Conservation (phyloP, 1,139 yeast species). For the Kodamaea suecica region DNA sequence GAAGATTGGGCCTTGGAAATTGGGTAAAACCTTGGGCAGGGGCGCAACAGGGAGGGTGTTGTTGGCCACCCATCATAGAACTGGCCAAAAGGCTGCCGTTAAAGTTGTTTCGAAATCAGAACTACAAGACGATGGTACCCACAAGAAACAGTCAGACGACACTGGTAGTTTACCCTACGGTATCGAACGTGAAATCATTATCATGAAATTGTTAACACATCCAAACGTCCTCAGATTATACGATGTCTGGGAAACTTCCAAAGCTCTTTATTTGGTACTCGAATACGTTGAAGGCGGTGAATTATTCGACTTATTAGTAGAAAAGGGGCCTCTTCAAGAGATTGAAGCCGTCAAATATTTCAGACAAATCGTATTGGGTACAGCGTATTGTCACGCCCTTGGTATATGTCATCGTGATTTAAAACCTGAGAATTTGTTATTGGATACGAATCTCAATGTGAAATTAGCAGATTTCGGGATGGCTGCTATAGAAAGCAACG, state of each 20-base stretch:
- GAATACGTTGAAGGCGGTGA: slow-evolving; percentile 88
- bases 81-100: slow-evolving; percentile 78
- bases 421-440: slow-evolving; percentile 71
- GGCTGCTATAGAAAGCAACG: slow-evolving; percentile 80
- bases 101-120: slow-evolving; percentile 72
- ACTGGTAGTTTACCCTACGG: slow-evolving; percentile 67
- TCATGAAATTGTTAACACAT: slow-evolving; percentile 75
- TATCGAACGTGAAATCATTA: slow-evolving; percentile 77
- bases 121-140: slow-evolving; percentile 39
- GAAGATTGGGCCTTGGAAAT: slow-evolving; percentile 73
- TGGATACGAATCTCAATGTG: slow-evolving; percentile 64
- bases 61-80: slow-evolving; percentile 62
- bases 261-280: slow-evolving; percentile 67
- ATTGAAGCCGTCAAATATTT: slow-evolving; percentile 70
- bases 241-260: slow-evolving; percentile 83
- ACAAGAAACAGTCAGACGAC: slow-evolving; percentile 35
- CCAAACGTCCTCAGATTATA: slow-evolving; percentile 72
- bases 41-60: slow-evolving; percentile 83
- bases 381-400: slow-evolving; percentile 78
- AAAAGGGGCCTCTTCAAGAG: slow-evolving; percentile 79
- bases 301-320: slow-evolving; percentile 69
- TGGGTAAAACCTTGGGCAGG: slow-evolving; percentile 75
- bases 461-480: slow-evolving; percentile 84
- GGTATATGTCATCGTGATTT: slow-evolving; percentile 81
- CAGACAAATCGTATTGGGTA: slow-evolving; percentile 71